phyloP scores from a whole-genome alignment of 805 yeast genomes.

The Saccharomycopsis lassenensis region DNA sequence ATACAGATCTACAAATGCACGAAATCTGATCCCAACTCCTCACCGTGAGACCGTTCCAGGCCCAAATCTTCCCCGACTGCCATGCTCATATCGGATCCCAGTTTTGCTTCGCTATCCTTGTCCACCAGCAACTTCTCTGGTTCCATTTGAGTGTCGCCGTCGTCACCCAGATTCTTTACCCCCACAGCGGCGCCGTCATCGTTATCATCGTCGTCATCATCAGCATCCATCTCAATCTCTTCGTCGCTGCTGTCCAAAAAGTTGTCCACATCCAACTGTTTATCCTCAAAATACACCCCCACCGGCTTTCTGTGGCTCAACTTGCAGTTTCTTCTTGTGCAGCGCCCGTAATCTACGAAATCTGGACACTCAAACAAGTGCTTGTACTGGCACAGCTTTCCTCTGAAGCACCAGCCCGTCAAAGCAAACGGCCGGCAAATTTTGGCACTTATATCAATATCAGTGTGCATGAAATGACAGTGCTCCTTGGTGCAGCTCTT shows the following conservation, averaged over 20 bases:
- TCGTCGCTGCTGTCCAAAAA: constrained; percentile 2
- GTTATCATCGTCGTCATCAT: constrained; percentile 1
- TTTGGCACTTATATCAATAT: constrained; percentile 30
- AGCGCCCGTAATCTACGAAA: constrained; percentile 22
- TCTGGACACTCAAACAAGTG: constrained; percentile 67
- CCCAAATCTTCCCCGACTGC: too few species aligned
- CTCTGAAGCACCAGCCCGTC: constrained; percentile 59
- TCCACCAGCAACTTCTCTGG: too few species aligned
- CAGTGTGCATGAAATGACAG: constrained; percentile 43
- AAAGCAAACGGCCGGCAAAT: constrained; percentile 59
- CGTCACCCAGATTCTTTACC: neutral
- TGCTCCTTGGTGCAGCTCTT: constrained; percentile 37
- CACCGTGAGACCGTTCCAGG: too few species aligned
- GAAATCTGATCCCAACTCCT: too few species aligned
- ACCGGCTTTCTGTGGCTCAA: constrained; percentile 35
- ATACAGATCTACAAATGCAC: too few species aligned
- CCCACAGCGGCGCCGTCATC: neutral
- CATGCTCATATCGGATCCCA: too few species aligned
- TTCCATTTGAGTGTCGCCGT: too few species aligned
- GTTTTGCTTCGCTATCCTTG: too few species aligned
- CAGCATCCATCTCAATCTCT: neutral
- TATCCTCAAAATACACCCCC: constrained; percentile 14
- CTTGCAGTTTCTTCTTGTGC: constrained; percentile 42
- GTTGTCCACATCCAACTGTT: constrained; percentile 1
- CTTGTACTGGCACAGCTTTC: constrained; percentile 41